These are phyloP conservation scores for Triticum monococcum DNA, from an alignment of 176 grass and related monocot species.

Conservation along the genomic window DNA sequence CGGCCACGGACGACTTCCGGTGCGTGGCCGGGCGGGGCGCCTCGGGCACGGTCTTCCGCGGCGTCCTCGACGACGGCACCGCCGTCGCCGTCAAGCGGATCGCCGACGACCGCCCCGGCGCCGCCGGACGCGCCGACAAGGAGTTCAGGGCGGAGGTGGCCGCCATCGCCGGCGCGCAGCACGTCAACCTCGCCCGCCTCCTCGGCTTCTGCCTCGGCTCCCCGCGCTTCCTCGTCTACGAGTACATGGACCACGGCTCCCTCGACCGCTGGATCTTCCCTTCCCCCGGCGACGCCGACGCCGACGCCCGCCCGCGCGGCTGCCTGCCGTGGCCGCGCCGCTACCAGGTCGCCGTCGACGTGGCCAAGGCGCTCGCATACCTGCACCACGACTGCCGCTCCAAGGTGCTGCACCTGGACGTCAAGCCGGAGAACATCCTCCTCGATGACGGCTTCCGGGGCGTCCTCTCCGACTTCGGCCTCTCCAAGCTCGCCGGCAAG, in stretches of 20 bases:
- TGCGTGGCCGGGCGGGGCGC: constrained; percentile 45
- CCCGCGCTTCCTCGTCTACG: constrained; percentile 53
- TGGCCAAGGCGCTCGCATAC: constrained; percentile 60
- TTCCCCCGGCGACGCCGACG: no score
- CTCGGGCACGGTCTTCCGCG: constrained; percentile 64
- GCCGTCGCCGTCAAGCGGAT: constrained; percentile 63
- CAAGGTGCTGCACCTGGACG: constrained; percentile 74
- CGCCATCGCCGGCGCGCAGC: constrained; percentile 59
- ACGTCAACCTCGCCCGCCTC: constrained; percentile 51
- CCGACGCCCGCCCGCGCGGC: background rate
- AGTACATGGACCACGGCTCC: constrained; percentile 53
- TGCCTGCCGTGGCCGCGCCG: constrained; percentile 43
- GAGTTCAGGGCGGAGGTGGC: constrained; percentile 65
- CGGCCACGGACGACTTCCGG: constrained; percentile 61
- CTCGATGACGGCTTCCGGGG: constrained; percentile 56
- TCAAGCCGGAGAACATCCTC: constrained; percentile 91
- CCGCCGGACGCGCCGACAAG: constrained; percentile 29
- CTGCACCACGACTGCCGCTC: constrained; percentile 61
- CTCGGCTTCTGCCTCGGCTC: constrained; percentile 56
- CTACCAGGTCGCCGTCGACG: constrained; percentile 55
- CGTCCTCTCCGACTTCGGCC: constrained; percentile 54
- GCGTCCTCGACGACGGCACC: constrained; percentile 69
- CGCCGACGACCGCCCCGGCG: background rate
- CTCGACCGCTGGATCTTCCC: constrained; percentile 59
- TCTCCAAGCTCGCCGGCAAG: constrained; percentile 54